Base-by-base conservation (phyloP, 257 asterid genomes). In the Thymus mandschuricus region DNA sequence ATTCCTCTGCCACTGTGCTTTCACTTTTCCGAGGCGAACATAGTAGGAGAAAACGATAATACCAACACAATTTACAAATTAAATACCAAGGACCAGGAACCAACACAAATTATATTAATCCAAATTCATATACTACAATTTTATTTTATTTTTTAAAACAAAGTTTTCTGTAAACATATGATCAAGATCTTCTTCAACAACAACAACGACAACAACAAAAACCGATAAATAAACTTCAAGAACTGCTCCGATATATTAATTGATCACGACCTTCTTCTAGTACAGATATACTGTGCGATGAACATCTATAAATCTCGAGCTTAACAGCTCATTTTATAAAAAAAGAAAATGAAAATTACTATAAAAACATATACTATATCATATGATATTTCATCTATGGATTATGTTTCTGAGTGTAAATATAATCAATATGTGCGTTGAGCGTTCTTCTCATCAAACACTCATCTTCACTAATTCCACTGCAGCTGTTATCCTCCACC, bases 401-500 rank as follows among this genome's bases (percentile, higher is more conserved):
- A 1, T 84, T 82, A 11, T 83, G 83, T 2, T 77, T 65, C 79
- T 89, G 96, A 51, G 96, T 89, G 13, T 89, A 89, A 54, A 87
- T 89, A 71, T 87, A 89, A 66, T 89, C 96, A 57, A 72, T 50
- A 75, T 87, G 93, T 31, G 93, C 96, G 71, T 46, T 79, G 3
- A 85, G 77, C 13, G 87, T 85, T 45, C 88, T 85, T 52, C 91
- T 87, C 89, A 68, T 84, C 79, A 89, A 78, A 64, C 91, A 89
- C 76, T 87, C 91, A 29, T 85, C 91, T 64, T 85, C 86, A 41
- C 78, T 76, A 15, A 80, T 49, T 69, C 88, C 93, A 4, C 61
- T 61, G 83, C 90, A 86, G 60, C 43, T 72, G 34, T 21, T 21
- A 21, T 80, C 82, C 78, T 83, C 86, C 62, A 48, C 74, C 62